These are phyloP conservation scores for Acacia concinna DNA, from an alignment of 331 rosid species.

Conservation along the genomic window DNA sequence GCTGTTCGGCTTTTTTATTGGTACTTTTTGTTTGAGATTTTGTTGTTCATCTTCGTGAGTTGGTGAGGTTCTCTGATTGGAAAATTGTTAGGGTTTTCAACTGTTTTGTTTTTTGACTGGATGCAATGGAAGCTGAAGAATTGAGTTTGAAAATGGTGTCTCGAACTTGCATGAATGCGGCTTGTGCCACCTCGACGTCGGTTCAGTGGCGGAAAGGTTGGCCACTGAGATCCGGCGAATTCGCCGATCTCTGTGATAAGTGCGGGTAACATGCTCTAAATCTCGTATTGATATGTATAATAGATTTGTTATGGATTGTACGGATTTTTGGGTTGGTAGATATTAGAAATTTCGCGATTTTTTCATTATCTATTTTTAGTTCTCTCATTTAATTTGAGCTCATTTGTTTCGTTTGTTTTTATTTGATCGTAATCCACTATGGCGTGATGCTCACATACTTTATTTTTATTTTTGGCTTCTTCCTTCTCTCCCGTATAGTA, in stretches of 20 bases:
- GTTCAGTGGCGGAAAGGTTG: conserved; percentile 89
- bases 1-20: conserved; percentile 1
- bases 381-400: not conserved
- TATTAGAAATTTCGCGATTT: conserved; percentile 22
- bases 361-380: not conserved
- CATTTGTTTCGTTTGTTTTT: conserved; percentile 4
- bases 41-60: conserved; percentile 2
- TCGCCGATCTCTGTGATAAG: conserved; percentile 83
- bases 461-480: conserved; percentile 16
- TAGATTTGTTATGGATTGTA: conserved; percentile 16
- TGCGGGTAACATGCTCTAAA: conserved; percentile 68
- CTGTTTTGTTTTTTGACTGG: not conserved
- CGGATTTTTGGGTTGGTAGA: conserved; percentile 6
- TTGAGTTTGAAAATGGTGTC: conserved; percentile 69
- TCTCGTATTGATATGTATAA: conserved; percentile 18
- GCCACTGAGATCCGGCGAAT: conserved; percentile 93
- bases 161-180: conserved; percentile 68
- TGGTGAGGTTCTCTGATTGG: conserved; percentile 17
- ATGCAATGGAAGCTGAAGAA: conserved; percentile 36
- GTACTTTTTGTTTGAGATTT: conserved; percentile 6
- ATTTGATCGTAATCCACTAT: conserved; percentile 17
- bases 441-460: not conserved
- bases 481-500: not conserved
- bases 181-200: conserved; percentile 65
- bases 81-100: conserved; percentile 42